phyloP scores from a whole-genome alignment of 2,329 filamentous ascomycete species.

The Penicillium sp. region DNA sequence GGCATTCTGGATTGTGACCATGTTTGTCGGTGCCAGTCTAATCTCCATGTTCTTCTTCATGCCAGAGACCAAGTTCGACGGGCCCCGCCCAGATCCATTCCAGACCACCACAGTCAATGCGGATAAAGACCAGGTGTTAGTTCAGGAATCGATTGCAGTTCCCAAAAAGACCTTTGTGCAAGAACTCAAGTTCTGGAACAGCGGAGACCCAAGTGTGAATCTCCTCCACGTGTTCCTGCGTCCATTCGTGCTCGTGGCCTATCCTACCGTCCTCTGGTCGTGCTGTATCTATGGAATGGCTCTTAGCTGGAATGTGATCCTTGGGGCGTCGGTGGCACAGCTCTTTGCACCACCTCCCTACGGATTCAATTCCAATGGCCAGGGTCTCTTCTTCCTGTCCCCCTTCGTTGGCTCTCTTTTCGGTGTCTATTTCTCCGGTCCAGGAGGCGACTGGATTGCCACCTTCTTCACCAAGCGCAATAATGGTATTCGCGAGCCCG shows the following conservation, averaged over 20 bases:
- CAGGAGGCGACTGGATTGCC: slow-evolving; percentile 16
- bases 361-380: slow-evolving; percentile 17
- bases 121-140: slow-evolving; percentile 7
- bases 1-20: slow-evolving; percentile 19
- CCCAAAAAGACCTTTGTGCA: slow-evolving; percentile 4
- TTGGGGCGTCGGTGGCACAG: slow-evolving; percentile 23
- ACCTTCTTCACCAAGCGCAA: slow-evolving; percentile 17
- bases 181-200: slow-evolving; percentile 12
- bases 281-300: slow-evolving; percentile 23
- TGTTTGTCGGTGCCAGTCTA: slow-evolving; percentile 17
- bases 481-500: slow-evolving; percentile 14
- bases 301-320: slow-evolving; percentile 31
- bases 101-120: background rate
- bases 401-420: slow-evolving; percentile 23
- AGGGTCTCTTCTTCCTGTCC: slow-evolving; percentile 25
- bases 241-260: slow-evolving; percentile 20
- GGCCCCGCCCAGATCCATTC: slow-evolving; percentile 15
- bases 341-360: slow-evolving; percentile 25
- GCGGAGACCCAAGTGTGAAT: slow-evolving; percentile 18
- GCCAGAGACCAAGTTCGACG: slow-evolving; percentile 25
- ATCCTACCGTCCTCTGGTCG: slow-evolving; percentile 26
- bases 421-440: slow-evolving; percentile 20
- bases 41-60: slow-evolving; percentile 23
- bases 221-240: slow-evolving; percentile 19
- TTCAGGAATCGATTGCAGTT: slow-evolving; percentile 3